Evolutionary conservation across 2,329 filamentous ascomycete species (phyloP).

Genomic region (Diaporthe australafricana): DNA sequence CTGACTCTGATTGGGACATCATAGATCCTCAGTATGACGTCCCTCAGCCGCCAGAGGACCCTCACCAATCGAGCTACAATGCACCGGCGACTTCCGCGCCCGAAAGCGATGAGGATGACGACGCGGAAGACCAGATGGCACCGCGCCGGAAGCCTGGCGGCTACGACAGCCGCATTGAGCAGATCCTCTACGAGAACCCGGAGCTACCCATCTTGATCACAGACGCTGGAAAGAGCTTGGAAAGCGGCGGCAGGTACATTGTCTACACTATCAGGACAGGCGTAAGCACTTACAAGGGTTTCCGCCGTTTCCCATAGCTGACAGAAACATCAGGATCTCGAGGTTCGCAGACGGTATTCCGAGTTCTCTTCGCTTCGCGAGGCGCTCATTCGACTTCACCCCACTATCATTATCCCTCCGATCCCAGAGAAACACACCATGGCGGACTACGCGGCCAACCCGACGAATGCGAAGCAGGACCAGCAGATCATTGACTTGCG

Average conservation of each 20-base stretch:
- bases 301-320: conserved; percentile 8
- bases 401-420: conserved; percentile 93
- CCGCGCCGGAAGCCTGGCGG: conserved; percentile 82
- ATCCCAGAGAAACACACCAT: conserved; percentile 99
- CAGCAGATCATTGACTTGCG: conserved; percentile 95
- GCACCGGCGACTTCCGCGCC: conserved; percentile 32
- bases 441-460: conserved; percentile 97
- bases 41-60: conserved; percentile 70
- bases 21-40: conserved; percentile 71
- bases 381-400: conserved; percentile 90
- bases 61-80: conserved; percentile 30
- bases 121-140: conserved; percentile 52
- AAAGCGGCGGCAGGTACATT: conserved; percentile 93
- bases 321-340: conserved; percentile 76
- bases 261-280: conserved; percentile 97
- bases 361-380: conserved; percentile 94
- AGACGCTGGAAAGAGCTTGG: conserved; percentile 93
- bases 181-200: conserved; percentile 96
- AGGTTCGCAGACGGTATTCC: conserved; percentile 94
- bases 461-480: conserved; percentile 97
- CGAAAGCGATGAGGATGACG: conserved; percentile 63
- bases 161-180: conserved; percentile 95
- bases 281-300: conserved; percentile 61
- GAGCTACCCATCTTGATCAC: conserved; percentile 91
- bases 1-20: conserved; percentile 58